phyloP scores from a whole-genome alignment of 192 early-diverging fungal species.

The Mortierella alpina region DNA sequence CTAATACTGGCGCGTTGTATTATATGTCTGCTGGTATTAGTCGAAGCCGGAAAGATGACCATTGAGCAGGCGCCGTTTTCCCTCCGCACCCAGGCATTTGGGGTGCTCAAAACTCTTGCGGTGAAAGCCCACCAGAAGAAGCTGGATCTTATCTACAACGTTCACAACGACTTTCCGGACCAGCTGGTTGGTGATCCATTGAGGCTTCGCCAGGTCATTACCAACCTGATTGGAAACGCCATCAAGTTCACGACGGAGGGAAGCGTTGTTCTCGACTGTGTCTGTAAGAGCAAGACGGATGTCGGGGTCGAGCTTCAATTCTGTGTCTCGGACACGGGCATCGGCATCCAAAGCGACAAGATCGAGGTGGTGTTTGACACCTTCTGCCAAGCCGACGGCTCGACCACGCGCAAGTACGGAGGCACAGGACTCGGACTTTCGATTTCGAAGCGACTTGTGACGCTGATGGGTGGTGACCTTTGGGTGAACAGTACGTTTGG shows the following conservation, averaged over 20 bases:
- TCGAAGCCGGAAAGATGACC: slow-evolving; percentile 87
- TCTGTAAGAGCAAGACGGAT: slow-evolving; percentile 49
- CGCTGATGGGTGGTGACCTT: slow-evolving; percentile 82
- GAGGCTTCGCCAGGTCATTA: slow-evolving; percentile 82
- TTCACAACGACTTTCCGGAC: slow-evolving; percentile 77
- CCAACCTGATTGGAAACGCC: slow-evolving; percentile 87
- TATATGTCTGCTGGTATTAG: slow-evolving; percentile 13
- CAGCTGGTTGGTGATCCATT: slow-evolving; percentile 80
- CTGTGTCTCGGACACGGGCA: slow-evolving; percentile 83
- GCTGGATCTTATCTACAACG: slow-evolving; percentile 71
- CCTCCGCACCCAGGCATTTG: slow-evolving; percentile 68
- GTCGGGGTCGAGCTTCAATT: slow-evolving; percentile 70
- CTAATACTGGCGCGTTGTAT: not conserved
- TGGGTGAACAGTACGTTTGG: slow-evolving; percentile 81
- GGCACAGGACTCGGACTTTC: slow-evolving; percentile 89
- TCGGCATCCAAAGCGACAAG: slow-evolving; percentile 86
- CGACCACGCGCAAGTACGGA: slow-evolving; percentile 85
- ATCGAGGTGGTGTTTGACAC: slow-evolving; percentile 81
- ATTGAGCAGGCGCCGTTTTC: slow-evolving; percentile 80
- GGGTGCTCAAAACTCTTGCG: slow-evolving; percentile 77
- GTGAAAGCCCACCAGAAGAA: slow-evolving; percentile 82
- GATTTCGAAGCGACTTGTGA: slow-evolving; percentile 82
- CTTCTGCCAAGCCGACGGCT: slow-evolving; percentile 86
- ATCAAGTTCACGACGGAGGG: slow-evolving; percentile 87
- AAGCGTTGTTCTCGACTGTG: slow-evolving; percentile 69